phyloP scores from a whole-genome alignment of 306 rosid genomes.

The Sphenostylis stenocarpa region DNA sequence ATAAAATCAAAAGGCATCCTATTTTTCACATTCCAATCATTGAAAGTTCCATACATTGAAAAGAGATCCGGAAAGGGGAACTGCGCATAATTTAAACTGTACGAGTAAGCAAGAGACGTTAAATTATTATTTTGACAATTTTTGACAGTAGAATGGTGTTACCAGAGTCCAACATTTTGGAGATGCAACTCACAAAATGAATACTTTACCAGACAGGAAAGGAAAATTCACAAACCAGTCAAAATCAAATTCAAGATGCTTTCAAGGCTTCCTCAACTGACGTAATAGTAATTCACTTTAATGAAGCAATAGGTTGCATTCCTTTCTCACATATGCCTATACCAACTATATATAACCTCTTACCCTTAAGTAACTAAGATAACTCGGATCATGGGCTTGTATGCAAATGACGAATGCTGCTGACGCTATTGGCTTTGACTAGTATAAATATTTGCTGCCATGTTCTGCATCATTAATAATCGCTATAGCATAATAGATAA shows the following conservation, averaged over 20 bases:
- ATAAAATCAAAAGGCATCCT: not conserved
- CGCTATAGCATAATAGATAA: constrained; percentile 19
- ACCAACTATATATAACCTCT: not conserved
- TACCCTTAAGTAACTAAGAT: not conserved
- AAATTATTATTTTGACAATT: not conserved
- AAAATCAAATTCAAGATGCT: constrained; percentile 17
- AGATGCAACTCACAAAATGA: no score
- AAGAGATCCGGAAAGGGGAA: not conserved
- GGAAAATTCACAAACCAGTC: constrained; percentile 5
- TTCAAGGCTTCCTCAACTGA: constrained; percentile 20
- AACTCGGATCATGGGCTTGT: not conserved
- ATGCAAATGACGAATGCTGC: not conserved
- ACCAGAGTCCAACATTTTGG: not conserved
- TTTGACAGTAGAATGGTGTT: not conserved
- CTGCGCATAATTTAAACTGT: not conserved
- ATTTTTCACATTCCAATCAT: not conserved
- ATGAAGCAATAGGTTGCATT: constrained; percentile 20
- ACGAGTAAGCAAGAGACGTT: not conserved
- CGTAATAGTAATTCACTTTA: constrained; percentile 8
- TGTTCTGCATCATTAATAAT: constrained; percentile 27
- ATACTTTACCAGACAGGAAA: not conserved
- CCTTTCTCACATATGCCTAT: constrained; percentile 19
- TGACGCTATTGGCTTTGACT: constrained; percentile 5
- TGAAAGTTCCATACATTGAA: not conserved
- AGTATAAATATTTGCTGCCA: constrained; percentile 15